Percentiles rank a stretch among this genome's conserved stretches.
phyloP scores from a whole-genome alignment of 2,329 filamentous ascomycete species.

The Huntiella moniliformis region DNA sequence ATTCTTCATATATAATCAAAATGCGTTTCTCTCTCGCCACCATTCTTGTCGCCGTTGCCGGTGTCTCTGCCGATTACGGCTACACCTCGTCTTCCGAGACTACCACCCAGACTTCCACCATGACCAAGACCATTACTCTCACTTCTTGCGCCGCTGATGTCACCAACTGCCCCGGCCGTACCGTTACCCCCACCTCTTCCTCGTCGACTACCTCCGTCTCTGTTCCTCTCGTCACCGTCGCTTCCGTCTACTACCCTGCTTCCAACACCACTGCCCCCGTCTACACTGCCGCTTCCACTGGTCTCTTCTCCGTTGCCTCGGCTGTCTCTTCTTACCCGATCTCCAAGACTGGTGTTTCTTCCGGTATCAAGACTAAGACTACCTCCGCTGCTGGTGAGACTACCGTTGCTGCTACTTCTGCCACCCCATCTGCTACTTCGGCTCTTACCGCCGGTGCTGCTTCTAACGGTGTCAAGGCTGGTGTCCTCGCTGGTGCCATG shows the following conservation, averaged over 20 bases:
- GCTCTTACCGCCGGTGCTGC: constrained; percentile 4
- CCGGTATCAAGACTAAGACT: background rate
- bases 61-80: constrained; percentile 1
- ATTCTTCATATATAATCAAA: constrained; percentile 3
- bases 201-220: background rate
- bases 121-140: constrained; percentile 12
- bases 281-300: constrained; percentile 5
- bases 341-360: constrained; percentile 5
- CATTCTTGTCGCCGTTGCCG: constrained; percentile 7
- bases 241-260: constrained; percentile 8
- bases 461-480: constrained; percentile 7
- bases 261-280: constrained; percentile 8
- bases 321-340: constrained; percentile 7
- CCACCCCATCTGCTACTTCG: constrained; percentile 4
- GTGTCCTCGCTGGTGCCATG: constrained; percentile 11
- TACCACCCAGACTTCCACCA: constrained; percentile 12
- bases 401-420: background rate
- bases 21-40: constrained; percentile 12
- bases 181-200: constrained; percentile 1
- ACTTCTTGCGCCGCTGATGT: constrained; percentile 12
- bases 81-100: constrained; percentile 4
- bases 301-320: constrained; percentile 8
- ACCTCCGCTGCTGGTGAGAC: constrained; percentile 1
- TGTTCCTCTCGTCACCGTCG: background rate
- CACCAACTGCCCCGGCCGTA: constrained; percentile 11